Evolutionary conservation across 1,284 basidiomycete genomes (phyloP), one percentile per base, ranked within the genome.

Genomic region (Cutaneotrichosporon sp.): DNA sequence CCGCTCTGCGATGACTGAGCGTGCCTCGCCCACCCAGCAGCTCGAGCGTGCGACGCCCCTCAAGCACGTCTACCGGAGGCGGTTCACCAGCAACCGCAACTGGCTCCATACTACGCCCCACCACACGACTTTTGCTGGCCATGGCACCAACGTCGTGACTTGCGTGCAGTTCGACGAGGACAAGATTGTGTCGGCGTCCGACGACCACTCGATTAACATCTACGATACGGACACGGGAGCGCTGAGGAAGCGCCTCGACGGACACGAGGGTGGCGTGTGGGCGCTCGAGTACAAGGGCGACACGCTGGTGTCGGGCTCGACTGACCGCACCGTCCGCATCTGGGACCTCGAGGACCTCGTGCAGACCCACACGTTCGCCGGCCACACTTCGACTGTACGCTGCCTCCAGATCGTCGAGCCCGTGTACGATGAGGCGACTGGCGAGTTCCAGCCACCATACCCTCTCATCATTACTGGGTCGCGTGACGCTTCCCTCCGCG

Each of bases 261-360:
- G 94, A 2, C 95, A 97, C 73, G 90, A 94, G 72, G 94, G 94
- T 46, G 94, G 95, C 34, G 92, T 97, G 2, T 97, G 94, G 94
- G 94, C 95, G 9, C 82, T 97, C 22, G 78, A 83, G 68, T 83
- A 82, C 68, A 87, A 90, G 74, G 81, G 79, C 51, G 89, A 95
- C 72, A 89, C 87, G 1, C 86, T 97, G 13, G 94, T 97, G 64
- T 92, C 89, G 64, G 95, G 94, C 20, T 92, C 90, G 36, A 97
- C 95, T 6, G 94, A 97, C 81, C 87, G 94, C 34, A 95, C 92
- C 1, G 91, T 97, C 43, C 86, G 95, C 49, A 89, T 97, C 54
- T 97, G 95, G 95, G 89, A 95, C 76, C 82, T 97, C 55, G 81
- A 84, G 36, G 87, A 85, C 10, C 89, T 90, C 3, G 83, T 83